These are phyloP conservation scores for Lolium perenne DNA, from an alignment of 176 grass and related monocot species.

Conservation along the genomic window DNA sequence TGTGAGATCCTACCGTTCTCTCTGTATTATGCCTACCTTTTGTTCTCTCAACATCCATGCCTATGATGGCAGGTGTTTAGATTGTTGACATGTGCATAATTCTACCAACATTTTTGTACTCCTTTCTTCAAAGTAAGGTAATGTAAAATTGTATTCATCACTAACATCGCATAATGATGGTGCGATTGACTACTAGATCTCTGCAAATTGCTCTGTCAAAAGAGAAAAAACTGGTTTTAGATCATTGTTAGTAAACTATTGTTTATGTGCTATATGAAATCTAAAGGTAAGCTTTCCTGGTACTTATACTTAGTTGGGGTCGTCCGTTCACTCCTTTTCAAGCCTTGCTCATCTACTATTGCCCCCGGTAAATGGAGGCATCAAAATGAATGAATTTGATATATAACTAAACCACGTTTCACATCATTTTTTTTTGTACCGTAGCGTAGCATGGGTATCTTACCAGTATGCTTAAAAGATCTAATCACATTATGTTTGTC, in stretches of 20 bases:
- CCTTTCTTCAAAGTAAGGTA: too few species aligned
- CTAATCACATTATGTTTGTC: neutral
- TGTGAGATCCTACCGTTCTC: neutral
- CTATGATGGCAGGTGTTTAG: constrained; percentile 63
- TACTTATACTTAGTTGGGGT: too few species aligned
- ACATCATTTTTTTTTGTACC: too few species aligned
- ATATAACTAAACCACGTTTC: too few species aligned
- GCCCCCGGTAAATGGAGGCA: too few species aligned
- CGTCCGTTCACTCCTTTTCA: too few species aligned
- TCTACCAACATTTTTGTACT: too few species aligned
- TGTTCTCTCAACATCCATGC: neutral
- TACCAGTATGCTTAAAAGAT: neutral
- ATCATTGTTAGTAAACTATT: constrained; percentile 75
- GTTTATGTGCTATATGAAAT: constrained; percentile 79
- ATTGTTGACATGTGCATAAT: constrained; percentile 84
- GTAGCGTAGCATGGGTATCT: too few species aligned
- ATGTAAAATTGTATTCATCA: too few species aligned
- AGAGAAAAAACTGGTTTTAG: constrained; percentile 62
- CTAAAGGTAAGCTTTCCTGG: constrained; percentile 53
- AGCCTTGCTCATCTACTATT: too few species aligned
- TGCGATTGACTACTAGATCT: constrained; percentile 77
- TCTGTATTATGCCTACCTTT: constrained; percentile 16
- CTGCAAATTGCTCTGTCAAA: constrained; percentile 62
- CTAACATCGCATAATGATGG: constrained; percentile 72
- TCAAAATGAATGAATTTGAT: too few species aligned